phyloP scores from a whole-genome alignment of 179 eudicot genomes.

The Silene noctiflora region DNA sequence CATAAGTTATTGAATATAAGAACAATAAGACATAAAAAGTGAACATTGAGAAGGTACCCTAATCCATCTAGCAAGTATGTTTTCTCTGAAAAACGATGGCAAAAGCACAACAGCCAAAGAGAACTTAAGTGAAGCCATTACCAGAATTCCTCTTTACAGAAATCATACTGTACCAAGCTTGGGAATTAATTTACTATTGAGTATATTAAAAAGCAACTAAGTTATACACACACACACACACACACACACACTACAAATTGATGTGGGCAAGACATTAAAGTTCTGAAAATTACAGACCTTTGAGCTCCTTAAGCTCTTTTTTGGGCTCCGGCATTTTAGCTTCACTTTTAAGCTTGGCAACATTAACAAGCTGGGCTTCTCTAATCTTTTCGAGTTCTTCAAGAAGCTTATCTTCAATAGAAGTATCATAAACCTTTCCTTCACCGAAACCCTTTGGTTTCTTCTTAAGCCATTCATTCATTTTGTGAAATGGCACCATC shows the following conservation, averaged over 20 bases:
- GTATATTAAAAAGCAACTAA: neutral
- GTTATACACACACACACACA: no score
- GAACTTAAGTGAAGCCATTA: neutral
- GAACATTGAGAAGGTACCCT: no score
- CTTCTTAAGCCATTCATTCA: slow-evolving; percentile 53
- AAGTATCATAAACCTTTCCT: slow-evolving; percentile 82
- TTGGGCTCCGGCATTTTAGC: slow-evolving; percentile 25
- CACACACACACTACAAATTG: no score
- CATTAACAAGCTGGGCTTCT: slow-evolving; percentile 62
- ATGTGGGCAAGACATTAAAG: no score
- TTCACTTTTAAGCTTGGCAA: slow-evolving; percentile 60
- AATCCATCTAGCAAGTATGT: neutral
- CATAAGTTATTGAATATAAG: no score
- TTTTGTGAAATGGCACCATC: slow-evolving; percentile 26
- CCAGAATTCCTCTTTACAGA: neutral
- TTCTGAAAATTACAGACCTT: slow-evolving; percentile 30
- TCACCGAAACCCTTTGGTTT: slow-evolving; percentile 88
- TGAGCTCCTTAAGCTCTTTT: slow-evolving; percentile 32
- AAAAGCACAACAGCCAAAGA: neutral
- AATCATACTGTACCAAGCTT: neutral
- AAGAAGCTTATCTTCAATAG: slow-evolving; percentile 72
- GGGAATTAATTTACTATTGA: neutral
- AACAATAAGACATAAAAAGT: no score
- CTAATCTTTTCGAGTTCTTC: slow-evolving; percentile 72
- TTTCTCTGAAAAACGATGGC: neutral